Base-by-base conservation (phyloP, 1,284 basidiomycete species). In the Rhodotorula glutinis region DNA sequence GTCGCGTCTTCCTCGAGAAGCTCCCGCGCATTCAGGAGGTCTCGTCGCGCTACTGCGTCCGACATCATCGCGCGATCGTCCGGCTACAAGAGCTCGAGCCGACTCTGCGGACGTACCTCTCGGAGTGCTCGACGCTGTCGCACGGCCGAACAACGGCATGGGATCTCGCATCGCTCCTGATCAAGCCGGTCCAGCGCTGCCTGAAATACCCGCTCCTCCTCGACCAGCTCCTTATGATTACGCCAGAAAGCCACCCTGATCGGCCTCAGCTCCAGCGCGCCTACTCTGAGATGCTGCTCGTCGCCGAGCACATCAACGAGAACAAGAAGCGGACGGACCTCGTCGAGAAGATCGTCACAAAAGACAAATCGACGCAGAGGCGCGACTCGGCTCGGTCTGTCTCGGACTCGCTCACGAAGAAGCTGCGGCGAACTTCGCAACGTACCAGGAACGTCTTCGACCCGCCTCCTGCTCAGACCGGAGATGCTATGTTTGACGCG, bases 251-350 rank as follows among this genome's bases (percentile, higher is more conserved):
- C 40, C 78, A 79, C 57, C 74, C 78, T 1, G 79, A 79, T 51
- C 67, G 74, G 23, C 60, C 59, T 7, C 63, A 61, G 38, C 75
- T 81, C 17, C 62, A 69, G 33, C 68, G 68, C 25, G 79, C 78
- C 25, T 75, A 76, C 14, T 61, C 63, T 25, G 76, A 79, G 59
- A 78, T 81, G 53, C 73, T 79, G 62, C 73, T 74, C 61, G 77
- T 80, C 40, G 80, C 80, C 30, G 79, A 80, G 72, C 73, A 77
- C 62, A 79, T 81, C 75, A 80, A 80, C 73, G 79, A 80, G 65
- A 72, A 76, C 65, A 80, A 80, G 75, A 78, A 79, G 65, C 76
- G 78, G 16, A 75, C 75, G n/a, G 79, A 80, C 55, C 66, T 78
- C 3, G 77, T 80, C 40, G 74, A 72, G 16, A 75, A 76, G n/a